These are phyloP conservation scores for Hebeloma cylindrosporum DNA, from an alignment of 768 basidiomycete genomes.

Conservation along the genomic window DNA sequence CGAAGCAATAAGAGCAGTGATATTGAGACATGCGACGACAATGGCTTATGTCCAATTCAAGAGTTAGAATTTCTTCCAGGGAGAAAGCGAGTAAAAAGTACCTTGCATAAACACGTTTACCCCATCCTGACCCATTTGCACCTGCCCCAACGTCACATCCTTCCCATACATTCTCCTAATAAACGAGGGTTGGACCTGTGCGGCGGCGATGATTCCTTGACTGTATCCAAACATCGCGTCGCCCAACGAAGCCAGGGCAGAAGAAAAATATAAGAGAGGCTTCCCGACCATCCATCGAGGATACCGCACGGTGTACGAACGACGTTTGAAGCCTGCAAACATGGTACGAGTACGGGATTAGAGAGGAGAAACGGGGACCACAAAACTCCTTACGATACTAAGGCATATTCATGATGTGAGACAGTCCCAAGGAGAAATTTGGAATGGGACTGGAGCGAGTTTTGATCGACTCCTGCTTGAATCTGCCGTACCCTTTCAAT, in stretches of 20 bases:
- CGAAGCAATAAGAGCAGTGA: constrained; percentile 49
- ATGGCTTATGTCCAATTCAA: constrained; percentile 35
- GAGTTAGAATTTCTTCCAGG: neutral
- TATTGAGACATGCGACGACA: constrained; percentile 48
- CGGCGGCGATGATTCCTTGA: constrained; percentile 51
- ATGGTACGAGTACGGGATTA: neutral
- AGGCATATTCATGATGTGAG: too few species aligned
- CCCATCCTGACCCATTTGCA: constrained; percentile 42
- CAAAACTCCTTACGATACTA: too few species aligned
- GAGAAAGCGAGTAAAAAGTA: constrained; percentile 13
- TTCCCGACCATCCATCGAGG: constrained; percentile 53
- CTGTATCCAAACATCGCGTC: constrained; percentile 59
- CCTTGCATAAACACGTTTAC: constrained; percentile 49
- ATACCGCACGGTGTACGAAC: constrained; percentile 44
- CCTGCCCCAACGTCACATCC: constrained; percentile 43
- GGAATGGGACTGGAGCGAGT: too few species aligned
- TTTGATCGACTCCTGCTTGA: too few species aligned
- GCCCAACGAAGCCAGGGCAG: constrained; percentile 53
- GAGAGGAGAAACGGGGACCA: constrained; percentile 22
- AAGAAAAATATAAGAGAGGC: constrained; percentile 49
- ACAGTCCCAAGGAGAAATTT: too few species aligned
- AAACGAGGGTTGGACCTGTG: constrained; percentile 54
- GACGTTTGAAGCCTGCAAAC: constrained; percentile 15
- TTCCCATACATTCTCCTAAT: constrained; percentile 48
- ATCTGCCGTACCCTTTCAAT: too few species aligned